These are phyloP conservation scores for Septoria linicola DNA, from an alignment of 2,329 filamentous ascomycete species.

Conservation along the genomic window DNA sequence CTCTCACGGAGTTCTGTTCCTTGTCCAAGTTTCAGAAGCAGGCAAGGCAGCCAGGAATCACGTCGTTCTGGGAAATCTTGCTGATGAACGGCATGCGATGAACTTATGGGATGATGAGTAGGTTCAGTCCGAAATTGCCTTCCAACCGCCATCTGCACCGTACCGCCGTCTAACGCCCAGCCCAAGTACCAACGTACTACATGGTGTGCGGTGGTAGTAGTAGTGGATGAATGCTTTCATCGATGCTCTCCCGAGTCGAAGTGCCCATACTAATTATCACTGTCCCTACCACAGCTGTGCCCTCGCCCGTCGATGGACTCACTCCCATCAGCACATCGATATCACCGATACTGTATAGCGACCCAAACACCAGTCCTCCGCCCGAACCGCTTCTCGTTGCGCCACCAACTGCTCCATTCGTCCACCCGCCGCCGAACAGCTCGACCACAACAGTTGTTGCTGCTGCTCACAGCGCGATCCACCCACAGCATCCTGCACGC, in stretches of 20 bases:
- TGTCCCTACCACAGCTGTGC: slow-evolving; percentile 32
- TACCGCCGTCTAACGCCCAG: slow-evolving; percentile 1
- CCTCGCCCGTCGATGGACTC: slow-evolving; percentile 31
- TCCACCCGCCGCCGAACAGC: slow-evolving; percentile 16
- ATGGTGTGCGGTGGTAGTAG: slow-evolving; percentile 2
- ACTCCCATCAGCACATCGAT: slow-evolving; percentile 20
- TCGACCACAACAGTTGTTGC: slow-evolving; percentile 11
- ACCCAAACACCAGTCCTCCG: slow-evolving; percentile 33
- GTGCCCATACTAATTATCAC: slow-evolving; percentile 29
- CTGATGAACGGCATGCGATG: slow-evolving; percentile 8
- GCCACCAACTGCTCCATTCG: slow-evolving; percentile 30
- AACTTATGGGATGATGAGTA: slow-evolving; percentile 13
- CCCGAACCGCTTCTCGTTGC: slow-evolving; percentile 37
- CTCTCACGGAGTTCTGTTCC: not conserved
- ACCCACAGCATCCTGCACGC: slow-evolving; percentile 31
- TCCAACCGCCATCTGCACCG: not conserved
- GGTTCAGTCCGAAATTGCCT: slow-evolving; percentile 12
- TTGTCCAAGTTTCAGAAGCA: not conserved
- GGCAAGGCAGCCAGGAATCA: not conserved
- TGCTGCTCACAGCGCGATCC: slow-evolving; percentile 1
- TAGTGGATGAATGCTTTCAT: slow-evolving; percentile 1
- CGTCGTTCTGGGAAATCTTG: not conserved
- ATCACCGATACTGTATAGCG: slow-evolving; percentile 21
- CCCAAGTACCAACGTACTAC: slow-evolving; percentile 6
- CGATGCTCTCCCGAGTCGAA: slow-evolving; percentile 13